Conservation (phyloP, 2,329 filamentous ascomycete species). For the Alternaria gaisen region DNA sequence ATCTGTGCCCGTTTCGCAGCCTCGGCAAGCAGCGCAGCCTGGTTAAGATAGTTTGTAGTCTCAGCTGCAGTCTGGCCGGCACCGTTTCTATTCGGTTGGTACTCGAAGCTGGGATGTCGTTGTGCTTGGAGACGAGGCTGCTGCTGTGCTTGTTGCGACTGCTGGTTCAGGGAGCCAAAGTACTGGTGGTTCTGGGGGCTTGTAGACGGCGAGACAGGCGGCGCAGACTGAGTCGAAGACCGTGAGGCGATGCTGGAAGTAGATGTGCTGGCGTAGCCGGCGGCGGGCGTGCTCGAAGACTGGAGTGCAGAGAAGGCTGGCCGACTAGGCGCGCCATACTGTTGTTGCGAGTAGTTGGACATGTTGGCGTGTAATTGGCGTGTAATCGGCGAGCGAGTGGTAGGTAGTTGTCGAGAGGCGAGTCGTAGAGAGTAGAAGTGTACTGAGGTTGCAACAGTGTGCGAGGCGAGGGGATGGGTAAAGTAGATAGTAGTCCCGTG, state of each 20-base stretch:
- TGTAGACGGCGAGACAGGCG: conserved; percentile 46
- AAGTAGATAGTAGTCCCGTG: conserved; percentile 26
- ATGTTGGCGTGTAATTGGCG: conserved; percentile 19
- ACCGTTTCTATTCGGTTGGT: conserved; percentile 46
- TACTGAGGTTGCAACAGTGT: conserved; percentile 3
- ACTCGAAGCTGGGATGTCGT: conserved; percentile 43
- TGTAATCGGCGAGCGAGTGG: background rate
- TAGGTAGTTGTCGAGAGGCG: background rate
- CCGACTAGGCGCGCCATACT: conserved; percentile 30
- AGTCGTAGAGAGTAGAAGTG: conserved; percentile 1
- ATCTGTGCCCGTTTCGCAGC: conserved; percentile 93
- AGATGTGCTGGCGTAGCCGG: conserved; percentile 55
- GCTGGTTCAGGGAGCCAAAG: conserved; percentile 41
- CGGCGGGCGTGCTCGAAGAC: conserved; percentile 36
- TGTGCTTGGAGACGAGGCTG: conserved; percentile 42
- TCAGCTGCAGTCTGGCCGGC: conserved; percentile 52
- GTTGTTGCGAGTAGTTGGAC: conserved; percentile 32
- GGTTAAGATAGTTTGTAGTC: conserved; percentile 73
- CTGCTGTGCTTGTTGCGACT: conserved; percentile 39
- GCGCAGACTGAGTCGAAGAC: conserved; percentile 46
- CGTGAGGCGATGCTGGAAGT: conserved; percentile 52
- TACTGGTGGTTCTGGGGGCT: conserved; percentile 46
- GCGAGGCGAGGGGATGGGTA: conserved; percentile 24
- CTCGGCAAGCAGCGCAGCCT: conserved; percentile 88
- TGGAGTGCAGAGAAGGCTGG: conserved; percentile 51